Base-by-base conservation (phyloP, 768 basidiomycete species). In the Suillus subalutaceus region DNA sequence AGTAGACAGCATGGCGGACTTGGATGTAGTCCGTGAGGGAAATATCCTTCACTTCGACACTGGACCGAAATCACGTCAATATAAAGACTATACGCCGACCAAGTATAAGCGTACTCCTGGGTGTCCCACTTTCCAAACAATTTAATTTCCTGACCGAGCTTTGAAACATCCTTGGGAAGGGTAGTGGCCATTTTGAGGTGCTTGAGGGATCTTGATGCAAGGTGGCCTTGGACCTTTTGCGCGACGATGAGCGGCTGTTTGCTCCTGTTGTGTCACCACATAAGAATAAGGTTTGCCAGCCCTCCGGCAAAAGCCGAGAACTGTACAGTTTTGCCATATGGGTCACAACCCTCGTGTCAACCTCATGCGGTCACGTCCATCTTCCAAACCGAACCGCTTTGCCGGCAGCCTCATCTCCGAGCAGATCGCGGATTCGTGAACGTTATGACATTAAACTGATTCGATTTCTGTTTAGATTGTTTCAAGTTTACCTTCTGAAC, bases 91-190 rank as follows among this genome's bases (percentile, higher is more conserved):
- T 63, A 20, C 57, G 16, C 37, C 6, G 35, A 32, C 56, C 35
- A 40, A 52, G 63, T 63, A 63, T 62, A 65, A 38, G 86, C 94
- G 81, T 86, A 97, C 96, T 95, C 96, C 77, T 94, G 90, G 69
- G 95, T 92, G 65, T 98, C 96, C 97, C 97, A 99, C 85, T 96
- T 96, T 76, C 95, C 96, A 78, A 99, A 99, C 69, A 99, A 90
- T 83, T 97, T 97, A 77, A 99, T 88, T 72, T 94, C 93, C 79
- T 86, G 86, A 69, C 90, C 92, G 72, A 93, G 83, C 79, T 81
- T 92, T 68, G 92, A 90, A 76, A 95, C 84, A 65, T 93, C 92
- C 81, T 82, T 92, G 62, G 93, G 93, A 68, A 95, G 91, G 52
- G 92, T 89, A 72, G 88, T 86, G 69, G 88, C 85, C 89, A 90